Percentiles rank a stretch among this genome's conserved stretches.
Conservation (phyloP, 352 stramenopile species). For the Pythium aristosporum region DNA sequence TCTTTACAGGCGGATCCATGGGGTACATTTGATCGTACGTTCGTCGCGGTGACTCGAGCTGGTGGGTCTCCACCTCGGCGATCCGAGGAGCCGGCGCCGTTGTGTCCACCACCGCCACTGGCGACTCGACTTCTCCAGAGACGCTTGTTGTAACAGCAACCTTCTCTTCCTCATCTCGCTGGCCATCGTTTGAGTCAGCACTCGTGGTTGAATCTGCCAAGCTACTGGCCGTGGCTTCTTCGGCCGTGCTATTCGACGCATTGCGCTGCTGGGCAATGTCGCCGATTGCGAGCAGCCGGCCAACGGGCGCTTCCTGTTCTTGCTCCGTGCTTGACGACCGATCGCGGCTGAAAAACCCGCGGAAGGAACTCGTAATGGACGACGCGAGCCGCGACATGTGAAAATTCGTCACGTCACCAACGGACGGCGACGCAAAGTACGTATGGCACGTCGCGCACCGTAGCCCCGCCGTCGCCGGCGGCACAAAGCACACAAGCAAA, state of each 20-base stretch:
- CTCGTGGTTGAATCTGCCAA: background rate
- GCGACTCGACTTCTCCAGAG: too few species aligned
- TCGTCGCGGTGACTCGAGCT: conserved; percentile 8
- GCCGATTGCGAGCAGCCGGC: conserved; percentile 60
- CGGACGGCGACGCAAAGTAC: conserved; percentile 79
- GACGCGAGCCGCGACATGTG: conserved; percentile 75
- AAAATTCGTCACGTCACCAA: conserved; percentile 83
- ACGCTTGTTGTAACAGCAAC: background rate
- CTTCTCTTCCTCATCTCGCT: conserved; percentile 19
- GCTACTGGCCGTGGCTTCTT: background rate
- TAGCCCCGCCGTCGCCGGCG: conserved; percentile 71
- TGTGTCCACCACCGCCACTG: background rate
- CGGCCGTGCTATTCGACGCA: background rate
- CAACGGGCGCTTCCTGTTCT: conserved; percentile 48
- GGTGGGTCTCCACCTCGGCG: conserved; percentile 17
- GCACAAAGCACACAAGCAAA: conserved; percentile 67
- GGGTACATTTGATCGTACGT: conserved; percentile 13
- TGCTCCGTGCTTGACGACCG: conserved; percentile 31
- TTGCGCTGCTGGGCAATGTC: conserved; percentile 43
- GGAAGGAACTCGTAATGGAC: conserved; percentile 77
- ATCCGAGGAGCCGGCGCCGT: background rate
- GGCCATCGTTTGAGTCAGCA: background rate
- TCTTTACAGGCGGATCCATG: conserved; percentile 13
- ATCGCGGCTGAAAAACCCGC: conserved; percentile 58
- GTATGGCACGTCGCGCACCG: conserved; percentile 78